Evolutionary conservation across 805 yeast species (phyloP).

Genomic region (Hanseniaspora nectarophila): DNA sequence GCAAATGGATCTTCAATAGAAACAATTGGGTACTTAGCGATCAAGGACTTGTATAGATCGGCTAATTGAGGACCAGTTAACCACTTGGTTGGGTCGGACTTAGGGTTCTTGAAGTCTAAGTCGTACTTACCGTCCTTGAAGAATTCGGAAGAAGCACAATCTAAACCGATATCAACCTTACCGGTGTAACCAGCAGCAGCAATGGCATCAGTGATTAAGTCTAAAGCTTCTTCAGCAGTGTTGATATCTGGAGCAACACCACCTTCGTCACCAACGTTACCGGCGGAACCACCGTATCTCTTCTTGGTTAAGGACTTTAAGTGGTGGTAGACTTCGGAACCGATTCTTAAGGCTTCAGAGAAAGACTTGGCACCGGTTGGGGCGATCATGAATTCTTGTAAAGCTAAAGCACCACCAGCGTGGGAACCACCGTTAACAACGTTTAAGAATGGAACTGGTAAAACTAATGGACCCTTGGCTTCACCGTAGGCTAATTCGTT

Average conservation of each 20-base stretch:
- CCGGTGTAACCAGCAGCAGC: constrained; percentile 93
- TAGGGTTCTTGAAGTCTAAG: constrained; percentile 95
- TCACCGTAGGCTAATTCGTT: constrained; percentile 53
- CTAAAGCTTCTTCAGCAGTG: constrained; percentile 93
- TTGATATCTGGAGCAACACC: constrained; percentile 98
- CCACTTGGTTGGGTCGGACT: constrained; percentile 84
- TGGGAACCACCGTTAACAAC: constrained; percentile 99
- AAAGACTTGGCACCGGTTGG: constrained; percentile 84
- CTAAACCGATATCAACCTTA: constrained; percentile 81
- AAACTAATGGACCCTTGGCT: constrained; percentile 65
- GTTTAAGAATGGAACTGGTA: constrained; percentile 99
- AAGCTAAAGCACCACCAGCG: constrained; percentile 98
- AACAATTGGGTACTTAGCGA: constrained; percentile 90
- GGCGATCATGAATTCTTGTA: constrained; percentile 99
- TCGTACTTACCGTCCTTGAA: constrained; percentile 95
- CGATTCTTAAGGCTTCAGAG: constrained; percentile 92
- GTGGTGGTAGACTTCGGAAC: constrained; percentile 95
- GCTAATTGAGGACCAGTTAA: constrained; percentile 80
- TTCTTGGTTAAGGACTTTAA: constrained; percentile 86
- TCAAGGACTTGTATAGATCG: constrained; percentile 64
- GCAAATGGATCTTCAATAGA: constrained; percentile 98
- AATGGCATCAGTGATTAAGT: constrained; percentile 82
- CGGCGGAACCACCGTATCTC: constrained; percentile 95
- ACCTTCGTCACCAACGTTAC: constrained; percentile 99
- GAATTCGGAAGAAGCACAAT: constrained; percentile 96